Evolutionary conservation across 2,329 filamentous ascomycete species (phyloP).

Genomic region (Claviceps quebecensis): DNA sequence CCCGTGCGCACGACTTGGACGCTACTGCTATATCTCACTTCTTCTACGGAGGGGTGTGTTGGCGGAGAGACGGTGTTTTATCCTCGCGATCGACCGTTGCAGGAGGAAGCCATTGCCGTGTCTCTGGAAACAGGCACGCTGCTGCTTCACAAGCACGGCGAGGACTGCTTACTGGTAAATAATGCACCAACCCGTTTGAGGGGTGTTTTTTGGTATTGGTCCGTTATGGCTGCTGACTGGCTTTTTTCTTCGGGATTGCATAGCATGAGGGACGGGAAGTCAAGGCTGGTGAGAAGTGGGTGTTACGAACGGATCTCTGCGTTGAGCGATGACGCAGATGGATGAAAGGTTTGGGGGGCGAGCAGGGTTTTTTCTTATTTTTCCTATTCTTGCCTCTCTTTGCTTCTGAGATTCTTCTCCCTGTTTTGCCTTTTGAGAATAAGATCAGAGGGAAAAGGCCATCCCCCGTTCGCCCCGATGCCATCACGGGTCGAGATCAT

Average conservation of each 20-base stretch:
- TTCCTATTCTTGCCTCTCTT: too few species aligned
- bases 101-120: slow-evolving; percentile 54
- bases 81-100: slow-evolving; percentile 45
- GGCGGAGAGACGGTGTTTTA: slow-evolving; percentile 93
- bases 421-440: too few species aligned
- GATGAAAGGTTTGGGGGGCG: neutral
- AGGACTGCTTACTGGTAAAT: slow-evolving; percentile 64
- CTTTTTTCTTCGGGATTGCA: neutral
- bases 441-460: too few species aligned
- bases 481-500: too few species aligned
- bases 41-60: slow-evolving; percentile 55
- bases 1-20: slow-evolving; percentile 67
- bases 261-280: slow-evolving; percentile 77
- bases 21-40: slow-evolving; percentile 73
- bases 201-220: neutral
- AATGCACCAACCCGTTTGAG: too few species aligned
- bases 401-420: too few species aligned
- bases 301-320: slow-evolving; percentile 72
- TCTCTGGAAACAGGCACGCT: slow-evolving; percentile 72
- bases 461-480: too few species aligned
- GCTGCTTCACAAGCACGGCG: slow-evolving; percentile 75
- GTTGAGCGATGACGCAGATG: slow-evolving; percentile 32
- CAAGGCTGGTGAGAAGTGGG: slow-evolving; percentile 73
- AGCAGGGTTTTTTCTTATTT: neutral
- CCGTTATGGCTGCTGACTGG: neutral